Base-by-base conservation (phyloP, 352 stramenopile genomes). In the Phytophthora pistaciae region DNA sequence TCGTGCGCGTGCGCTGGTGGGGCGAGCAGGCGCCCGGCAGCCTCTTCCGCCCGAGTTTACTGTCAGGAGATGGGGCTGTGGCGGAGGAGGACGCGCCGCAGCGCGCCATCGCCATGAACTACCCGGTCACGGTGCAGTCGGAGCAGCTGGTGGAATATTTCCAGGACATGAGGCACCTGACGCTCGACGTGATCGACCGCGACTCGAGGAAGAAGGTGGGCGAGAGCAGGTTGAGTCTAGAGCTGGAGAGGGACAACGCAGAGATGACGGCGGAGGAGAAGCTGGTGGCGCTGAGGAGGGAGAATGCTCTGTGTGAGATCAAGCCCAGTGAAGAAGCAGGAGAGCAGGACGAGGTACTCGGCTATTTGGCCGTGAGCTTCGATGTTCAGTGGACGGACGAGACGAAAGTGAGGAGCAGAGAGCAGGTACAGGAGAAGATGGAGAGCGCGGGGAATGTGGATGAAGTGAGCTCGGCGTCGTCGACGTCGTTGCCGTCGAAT, bases 151-250 rank as follows among this genome's bases (percentile, higher is more conserved):
- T 82, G 21, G 84, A 80, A 31, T 91, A 91, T 62, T 84, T 91
- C 25, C 57, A 72, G 11, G 84, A 90, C 56, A 88, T 90, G 84
- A 69, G 72, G 59, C 56, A 88, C 60, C 66, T 94, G 25, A 64
- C 70, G 40, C 52, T 93, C 20, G 87, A 94, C 27, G 83, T 94
- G 60, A 82, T 92, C 29, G 85, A 94, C 57, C 80, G 80, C 36
- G 33, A 31, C 3, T 80, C 78, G 1, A 61, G 82, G 11, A 82
- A 67, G 21, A 80, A 81, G 31, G 64, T 80, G 25, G 86, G 85
- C 5, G 61, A 71, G 23, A 84, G 76, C 38, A 60, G 33, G 1
- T 14, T 88, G 11, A 55, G 68, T 52, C 44, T 88, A 10, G 36
- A 58, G 14, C 11, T 75, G 31, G n/a, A 54, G 14, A 58, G 6